phyloP scores from a whole-genome alignment of 1,284 basidiomycete species.

The Ustilago loliicola region DNA sequence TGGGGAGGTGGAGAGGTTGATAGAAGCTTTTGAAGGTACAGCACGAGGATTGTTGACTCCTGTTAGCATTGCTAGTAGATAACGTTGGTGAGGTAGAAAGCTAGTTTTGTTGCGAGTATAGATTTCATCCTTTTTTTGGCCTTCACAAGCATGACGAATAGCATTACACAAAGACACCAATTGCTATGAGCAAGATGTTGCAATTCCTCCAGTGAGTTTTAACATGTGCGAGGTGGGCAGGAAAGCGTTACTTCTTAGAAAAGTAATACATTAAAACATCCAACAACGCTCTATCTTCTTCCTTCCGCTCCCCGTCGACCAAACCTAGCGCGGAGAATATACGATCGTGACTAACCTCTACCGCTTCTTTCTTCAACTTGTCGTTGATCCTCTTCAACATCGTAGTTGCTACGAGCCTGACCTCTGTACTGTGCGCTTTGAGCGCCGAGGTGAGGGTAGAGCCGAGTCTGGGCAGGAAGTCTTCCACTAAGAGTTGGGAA shows the following conservation, averaged over 20 bases:
- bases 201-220: too few species aligned
- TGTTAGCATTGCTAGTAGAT: slow-evolving; percentile 11
- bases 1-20: slow-evolving; percentile 18
- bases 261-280: slow-evolving; percentile 59
- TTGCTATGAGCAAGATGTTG: too few species aligned
- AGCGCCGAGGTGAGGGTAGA: background rate
- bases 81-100: too few species aligned
- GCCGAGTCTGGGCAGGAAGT: slow-evolving; percentile 43
- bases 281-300: slow-evolving; percentile 16
- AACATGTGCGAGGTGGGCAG: too few species aligned
- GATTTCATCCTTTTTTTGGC: too few species aligned
- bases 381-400: slow-evolving; percentile 39
- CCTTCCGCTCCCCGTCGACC: background rate
- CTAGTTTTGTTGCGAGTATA: background rate
- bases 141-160: too few species aligned
- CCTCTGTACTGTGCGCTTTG: background rate
- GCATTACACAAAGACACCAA: too few species aligned
- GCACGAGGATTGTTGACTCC: slow-evolving; percentile 32
- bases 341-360: slow-evolving; percentile 18
- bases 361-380: background rate
- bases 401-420: slow-evolving; percentile 17
- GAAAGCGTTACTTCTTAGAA: slow-evolving; percentile 22
- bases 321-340: slow-evolving; percentile 38
- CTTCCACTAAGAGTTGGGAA: slow-evolving; percentile 53
- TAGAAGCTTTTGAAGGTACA: slow-evolving; percentile 25